Evolutionary conservation across 805 yeast species (phyloP).

Genomic region (Schizosaccharomyces pombe): DNA sequence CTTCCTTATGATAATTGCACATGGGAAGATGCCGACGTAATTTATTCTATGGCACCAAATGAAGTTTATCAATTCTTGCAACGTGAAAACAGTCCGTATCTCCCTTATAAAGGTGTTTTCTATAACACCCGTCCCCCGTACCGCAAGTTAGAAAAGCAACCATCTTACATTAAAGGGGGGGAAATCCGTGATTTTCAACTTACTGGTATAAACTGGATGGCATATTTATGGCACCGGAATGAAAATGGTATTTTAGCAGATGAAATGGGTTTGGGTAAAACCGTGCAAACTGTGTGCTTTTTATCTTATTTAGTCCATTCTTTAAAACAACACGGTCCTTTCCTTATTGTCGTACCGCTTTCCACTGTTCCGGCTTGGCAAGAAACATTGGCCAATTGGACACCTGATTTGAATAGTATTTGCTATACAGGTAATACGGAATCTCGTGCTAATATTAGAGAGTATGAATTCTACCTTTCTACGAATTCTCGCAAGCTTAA

Average conservation of each 20-base stretch:
- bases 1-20: conserved; percentile 86
- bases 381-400: conserved; percentile 92
- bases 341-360: conserved; percentile 82
- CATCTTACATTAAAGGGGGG: conserved; percentile 71
- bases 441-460: conserved; percentile 61
- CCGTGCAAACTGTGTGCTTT: conserved; percentile 89
- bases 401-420: conserved; percentile 84
- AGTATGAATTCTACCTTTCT: conserved; percentile 51
- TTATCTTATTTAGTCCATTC: conserved; percentile 87
- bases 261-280: conserved; percentile 96
- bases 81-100: conserved; percentile 19
- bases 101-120: background rate
- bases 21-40: conserved; percentile 82
- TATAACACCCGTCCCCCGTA: conserved; percentile 42
- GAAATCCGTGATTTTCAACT: conserved; percentile 89
- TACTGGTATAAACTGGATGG: conserved; percentile 99
- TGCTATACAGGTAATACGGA: conserved; percentile 81
- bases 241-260: conserved; percentile 95
- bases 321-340: conserved; percentile 93
- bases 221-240: conserved; percentile 88
- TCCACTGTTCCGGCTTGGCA: conserved; percentile 98
- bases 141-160: conserved; percentile 69
- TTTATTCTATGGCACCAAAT: conserved; percentile 62
- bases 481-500: conserved; percentile 46
- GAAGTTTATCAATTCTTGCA: conserved; percentile 67